Conservation (phyloP, 2,329 filamentous ascomycete genomes). For the Fusarium bactridioides region DNA sequence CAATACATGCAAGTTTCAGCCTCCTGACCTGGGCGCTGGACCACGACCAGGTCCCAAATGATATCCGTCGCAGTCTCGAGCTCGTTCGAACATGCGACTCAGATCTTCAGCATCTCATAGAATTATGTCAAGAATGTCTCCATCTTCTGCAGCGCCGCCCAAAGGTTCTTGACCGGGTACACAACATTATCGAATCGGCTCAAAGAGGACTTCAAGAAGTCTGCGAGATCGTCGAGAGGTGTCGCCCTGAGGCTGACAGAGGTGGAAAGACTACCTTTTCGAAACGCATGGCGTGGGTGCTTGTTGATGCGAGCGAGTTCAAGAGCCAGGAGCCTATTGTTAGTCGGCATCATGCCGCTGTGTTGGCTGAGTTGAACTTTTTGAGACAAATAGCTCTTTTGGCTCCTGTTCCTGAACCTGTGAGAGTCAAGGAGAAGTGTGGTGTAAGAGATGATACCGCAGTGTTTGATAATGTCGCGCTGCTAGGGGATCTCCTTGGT, state of each 20-base stretch:
- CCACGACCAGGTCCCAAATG: slow-evolving; percentile 39
- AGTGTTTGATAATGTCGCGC: slow-evolving; percentile 27
- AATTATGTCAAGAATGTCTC: slow-evolving; percentile 42
- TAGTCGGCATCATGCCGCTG: slow-evolving; percentile 41
- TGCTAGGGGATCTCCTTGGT: slow-evolving; percentile 30
- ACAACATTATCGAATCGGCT: slow-evolving; percentile 43
- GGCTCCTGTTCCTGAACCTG: slow-evolving; percentile 3
- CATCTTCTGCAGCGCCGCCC: slow-evolving; percentile 35
- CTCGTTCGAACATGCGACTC: slow-evolving; percentile 44
- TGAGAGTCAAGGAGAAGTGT: not conserved
- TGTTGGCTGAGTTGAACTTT: slow-evolving; percentile 43
- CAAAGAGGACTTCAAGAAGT: slow-evolving; percentile 40
- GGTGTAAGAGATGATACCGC: not conserved
- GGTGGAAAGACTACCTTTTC: slow-evolving; percentile 28
- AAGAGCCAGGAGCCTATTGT: slow-evolving; percentile 39
- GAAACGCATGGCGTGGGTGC: slow-evolving; percentile 37
- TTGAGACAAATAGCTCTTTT: slow-evolving; percentile 33
- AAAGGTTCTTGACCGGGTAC: slow-evolving; percentile 40
- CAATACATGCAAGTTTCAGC: slow-evolving; percentile 16
- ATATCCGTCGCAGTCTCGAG: slow-evolving; percentile 42
- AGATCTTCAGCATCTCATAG: slow-evolving; percentile 46
- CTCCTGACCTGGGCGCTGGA: slow-evolving; percentile 31
- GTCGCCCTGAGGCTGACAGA: slow-evolving; percentile 33
- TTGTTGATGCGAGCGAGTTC: slow-evolving; percentile 40
- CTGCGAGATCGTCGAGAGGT: slow-evolving; percentile 43